A percentile compares a stretch with the other conserved stretches of the same genome.
Evolutionary conservation across 495 filamentous ascomycete species (phyloP).

Genomic region (Amorphotheca resinae): DNA sequence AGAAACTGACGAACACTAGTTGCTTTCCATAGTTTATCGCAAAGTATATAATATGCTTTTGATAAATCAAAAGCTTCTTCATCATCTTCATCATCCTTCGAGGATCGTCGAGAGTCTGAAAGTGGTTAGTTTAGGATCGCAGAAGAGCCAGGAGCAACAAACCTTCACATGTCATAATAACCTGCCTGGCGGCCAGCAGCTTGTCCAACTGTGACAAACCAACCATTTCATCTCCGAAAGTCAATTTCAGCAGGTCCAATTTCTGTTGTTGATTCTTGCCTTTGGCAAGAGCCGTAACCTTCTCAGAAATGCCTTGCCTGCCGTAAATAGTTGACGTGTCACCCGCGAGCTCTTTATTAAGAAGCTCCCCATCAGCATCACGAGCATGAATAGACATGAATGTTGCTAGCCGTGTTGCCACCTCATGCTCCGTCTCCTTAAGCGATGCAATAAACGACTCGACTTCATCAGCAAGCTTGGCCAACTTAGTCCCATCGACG

Average conservation of each 20-base stretch:
- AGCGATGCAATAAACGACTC: background rate
- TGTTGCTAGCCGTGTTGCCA: conserved; percentile 7
- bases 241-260: conserved; percentile 9
- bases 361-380: background rate
- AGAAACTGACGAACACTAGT: conserved; percentile 37
- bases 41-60: conserved; percentile 11
- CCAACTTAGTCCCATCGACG: conserved; percentile 3
- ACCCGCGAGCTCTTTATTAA: background rate
- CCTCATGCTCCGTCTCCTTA: background rate
- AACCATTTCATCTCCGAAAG: conserved; percentile 1
- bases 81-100: conserved; percentile 6
- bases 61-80: conserved; percentile 12
- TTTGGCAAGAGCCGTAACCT: conserved; percentile 1
- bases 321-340: conserved; percentile 11
- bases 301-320: conserved; percentile 8
- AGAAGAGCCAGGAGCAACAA: background rate
- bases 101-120: conserved; percentile 6
- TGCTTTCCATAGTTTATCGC: conserved; percentile 6
- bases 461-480: conserved; percentile 1
- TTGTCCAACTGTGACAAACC: conserved; percentile 7
- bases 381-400: conserved; percentile 7
- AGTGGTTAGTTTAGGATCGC: conserved; percentile 1
- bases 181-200: conserved; percentile 10
- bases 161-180: conserved; percentile 16
- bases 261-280: conserved; percentile 5